Evolutionary conservation across 352 stramenopile genomes (phyloP), one percentile per base, ranked within the genome.

Genomic region (Aphanomyces stellatus): DNA sequence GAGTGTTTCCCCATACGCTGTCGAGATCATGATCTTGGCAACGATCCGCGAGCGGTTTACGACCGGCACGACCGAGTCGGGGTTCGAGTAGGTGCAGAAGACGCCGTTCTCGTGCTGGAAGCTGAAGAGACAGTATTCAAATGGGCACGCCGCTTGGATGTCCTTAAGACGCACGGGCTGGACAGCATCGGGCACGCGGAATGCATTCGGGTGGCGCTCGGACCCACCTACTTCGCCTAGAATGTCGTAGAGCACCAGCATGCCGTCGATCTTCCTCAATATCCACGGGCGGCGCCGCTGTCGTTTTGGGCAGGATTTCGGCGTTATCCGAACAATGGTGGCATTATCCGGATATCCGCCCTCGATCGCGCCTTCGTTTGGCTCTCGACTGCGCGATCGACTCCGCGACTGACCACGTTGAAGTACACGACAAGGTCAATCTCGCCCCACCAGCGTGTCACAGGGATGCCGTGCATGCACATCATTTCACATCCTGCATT

Each of bases 111-210:
- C 74, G 65, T 88, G 87, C 35, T 77, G 79, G 69, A 94, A 94
- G 24, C 81, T 74, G 49, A 92, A 94, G 65, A 91, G 83, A 64
- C 80, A 91, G 40, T 70, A 74, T 35, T 81, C 85, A 2, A 94
- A 72, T 13, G 85, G 85, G 69, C 91, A 94, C 19, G 82, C 81
- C 42, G 69, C 72, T 72, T 87, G 79, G 27, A 94, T 69, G 61
- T 92, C 77, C 3, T 65, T 64, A 4, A 94, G 77, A 0, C 69
- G 72, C 28, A 91, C 74, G 2, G 43, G 34, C 19, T 55, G 62
- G 30, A 49, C 61, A 17, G 56, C 68, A 2, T 69, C 53, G 17
- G 46, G 31, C 4, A 67, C 40, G 31, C 37, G 60, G 46, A 67
- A 67, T 8, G 60, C 60, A 27, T 67, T 67, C 42, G 49, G 43